Evolutionary conservation across 2,329 filamentous ascomycete genomes (phyloP).

Genomic region (Sporothrix pseudoabietina): DNA sequence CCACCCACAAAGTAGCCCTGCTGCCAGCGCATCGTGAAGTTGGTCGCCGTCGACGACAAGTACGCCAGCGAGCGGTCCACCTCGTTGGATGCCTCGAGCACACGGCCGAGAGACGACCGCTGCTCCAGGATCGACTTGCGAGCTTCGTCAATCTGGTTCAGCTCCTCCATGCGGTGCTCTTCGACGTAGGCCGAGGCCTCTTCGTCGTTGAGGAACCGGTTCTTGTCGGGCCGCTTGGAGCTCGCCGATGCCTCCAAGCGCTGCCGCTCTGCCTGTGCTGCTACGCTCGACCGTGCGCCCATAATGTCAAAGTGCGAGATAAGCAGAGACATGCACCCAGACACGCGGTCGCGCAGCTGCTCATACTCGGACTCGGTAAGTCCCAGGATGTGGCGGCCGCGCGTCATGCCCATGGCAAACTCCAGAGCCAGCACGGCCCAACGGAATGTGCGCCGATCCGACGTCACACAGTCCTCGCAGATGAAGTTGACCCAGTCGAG

Average conservation of each 20-base stretch:
- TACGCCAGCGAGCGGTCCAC: conserved; percentile 93
- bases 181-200: conserved; percentile 76
- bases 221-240: conserved; percentile 76
- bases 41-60: conserved; percentile 89
- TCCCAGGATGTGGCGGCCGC: conserved; percentile 88
- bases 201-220: conserved; percentile 73
- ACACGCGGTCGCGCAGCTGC: conserved; percentile 80
- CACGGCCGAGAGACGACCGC: conserved; percentile 82
- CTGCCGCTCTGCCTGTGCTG: conserved; percentile 91
- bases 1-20: conserved; percentile 98
- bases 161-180: conserved; percentile 71
- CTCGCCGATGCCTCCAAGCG: conserved; percentile 79
- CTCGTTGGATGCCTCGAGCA: conserved; percentile 92
- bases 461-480: conserved; percentile 92
- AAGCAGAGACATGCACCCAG: conserved; percentile 93
- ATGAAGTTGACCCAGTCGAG: conserved; percentile 98
- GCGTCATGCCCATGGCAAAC: conserved; percentile 96
- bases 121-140: conserved; percentile 81
- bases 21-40: conserved; percentile 95
- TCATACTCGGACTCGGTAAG: conserved; percentile 87
- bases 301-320: conserved; percentile 99
- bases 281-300: conserved; percentile 89
- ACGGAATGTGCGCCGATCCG: conserved; percentile 92
- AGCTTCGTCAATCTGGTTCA: conserved; percentile 74
- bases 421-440: conserved; percentile 96